These are phyloP conservation scores for Kodamaea derodonti DNA, from an alignment of 1,139 yeast species.

Conservation along the genomic window DNA sequence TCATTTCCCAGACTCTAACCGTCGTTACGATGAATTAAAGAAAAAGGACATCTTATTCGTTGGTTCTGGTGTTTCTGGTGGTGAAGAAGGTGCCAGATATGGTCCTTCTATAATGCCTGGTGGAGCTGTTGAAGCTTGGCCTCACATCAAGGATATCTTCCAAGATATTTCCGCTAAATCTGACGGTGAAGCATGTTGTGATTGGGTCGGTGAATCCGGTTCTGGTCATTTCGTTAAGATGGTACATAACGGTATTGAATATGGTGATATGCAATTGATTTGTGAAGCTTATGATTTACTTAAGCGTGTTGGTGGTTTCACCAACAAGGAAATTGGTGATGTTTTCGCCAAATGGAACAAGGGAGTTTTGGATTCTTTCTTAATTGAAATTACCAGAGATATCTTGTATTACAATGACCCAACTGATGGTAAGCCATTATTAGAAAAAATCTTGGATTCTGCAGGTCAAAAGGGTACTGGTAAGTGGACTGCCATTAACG, in stretches of 20 bases:
- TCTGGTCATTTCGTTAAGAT: slow-evolving; percentile 98
- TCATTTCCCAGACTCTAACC: slow-evolving; percentile 97
- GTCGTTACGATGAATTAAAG: slow-evolving; percentile 89
- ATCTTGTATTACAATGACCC: slow-evolving; percentile 84
- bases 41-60: slow-evolving; percentile 86
- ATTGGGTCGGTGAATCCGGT: slow-evolving; percentile 99
- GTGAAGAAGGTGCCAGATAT: slow-evolving; percentile 99
- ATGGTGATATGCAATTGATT: slow-evolving; percentile 99
- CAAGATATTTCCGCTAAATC: slow-evolving; percentile 94
- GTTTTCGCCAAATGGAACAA: slow-evolving; percentile 93
- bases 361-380: slow-evolving; percentile 96
- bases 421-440: slow-evolving; percentile 84
- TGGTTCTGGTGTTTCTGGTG: slow-evolving; percentile 99
- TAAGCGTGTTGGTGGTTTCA: slow-evolving; percentile 90
- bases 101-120: slow-evolving; percentile 99
- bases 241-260: slow-evolving; percentile 99
- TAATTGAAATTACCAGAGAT: slow-evolving; percentile 95
- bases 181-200: slow-evolving; percentile 99
- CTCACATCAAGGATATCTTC: slow-evolving; percentile 93
- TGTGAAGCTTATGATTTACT: slow-evolving; percentile 95
- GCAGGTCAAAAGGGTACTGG: slow-evolving; percentile 99
- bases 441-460: slow-evolving; percentile 92
- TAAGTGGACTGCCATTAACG: slow-evolving; percentile 99
- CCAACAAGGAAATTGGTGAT: slow-evolving; percentile 89
- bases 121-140: slow-evolving; percentile 98